phyloP scores from a whole-genome alignment of 1,284 basidiomycete genomes.

The Volvariella surrecta region DNA sequence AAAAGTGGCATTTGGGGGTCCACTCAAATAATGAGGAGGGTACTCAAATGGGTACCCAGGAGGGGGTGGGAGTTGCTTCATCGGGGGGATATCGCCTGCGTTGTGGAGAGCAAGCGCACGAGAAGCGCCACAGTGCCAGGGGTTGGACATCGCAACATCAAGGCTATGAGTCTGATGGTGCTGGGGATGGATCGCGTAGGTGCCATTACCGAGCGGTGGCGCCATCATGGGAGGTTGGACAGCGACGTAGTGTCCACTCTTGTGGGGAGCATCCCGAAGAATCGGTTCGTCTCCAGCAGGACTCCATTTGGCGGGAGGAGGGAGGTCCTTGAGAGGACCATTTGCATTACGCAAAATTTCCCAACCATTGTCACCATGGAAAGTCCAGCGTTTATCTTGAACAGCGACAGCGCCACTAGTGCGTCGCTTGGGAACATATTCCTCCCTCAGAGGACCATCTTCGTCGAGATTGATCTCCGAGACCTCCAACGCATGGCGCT shows the following conservation, averaged over 20 bases:
- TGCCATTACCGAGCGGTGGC: conserved; percentile 16
- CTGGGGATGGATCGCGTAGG: conserved; percentile 21
- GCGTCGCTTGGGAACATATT: conserved; percentile 67
- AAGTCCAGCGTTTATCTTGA: conserved; percentile 23
- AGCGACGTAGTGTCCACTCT: conserved; percentile 51
- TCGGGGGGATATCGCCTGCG: conserved; percentile 23
- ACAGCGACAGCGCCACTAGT: conserved; percentile 22
- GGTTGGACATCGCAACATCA: conserved; percentile 5
- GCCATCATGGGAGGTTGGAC: conserved; percentile 38
- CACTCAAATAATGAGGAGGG: conserved; percentile 29
- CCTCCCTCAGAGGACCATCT: conserved; percentile 70
- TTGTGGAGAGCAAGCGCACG: conserved; percentile 33
- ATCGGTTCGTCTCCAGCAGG: conserved; percentile 70
- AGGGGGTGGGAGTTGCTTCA: conserved; percentile 21
- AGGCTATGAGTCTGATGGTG: conserved; percentile 11
- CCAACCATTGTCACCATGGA: conserved; percentile 4
- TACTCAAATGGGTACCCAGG: conserved; percentile 28
- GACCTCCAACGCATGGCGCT: conserved; percentile 24
- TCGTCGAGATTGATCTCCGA: conserved; percentile 73
- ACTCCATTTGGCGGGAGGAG: conserved; percentile 75
- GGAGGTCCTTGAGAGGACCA: conserved; percentile 33
- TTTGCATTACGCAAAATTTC: conserved; percentile 9
- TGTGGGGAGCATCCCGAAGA: conserved; percentile 38
- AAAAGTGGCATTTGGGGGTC: conserved; percentile 32
- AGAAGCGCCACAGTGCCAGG: conserved; percentile 22